These are phyloP conservation scores for Poa pratensis DNA, from an alignment of 176 grass and related monocot genomes.

Conservation along the genomic window DNA sequence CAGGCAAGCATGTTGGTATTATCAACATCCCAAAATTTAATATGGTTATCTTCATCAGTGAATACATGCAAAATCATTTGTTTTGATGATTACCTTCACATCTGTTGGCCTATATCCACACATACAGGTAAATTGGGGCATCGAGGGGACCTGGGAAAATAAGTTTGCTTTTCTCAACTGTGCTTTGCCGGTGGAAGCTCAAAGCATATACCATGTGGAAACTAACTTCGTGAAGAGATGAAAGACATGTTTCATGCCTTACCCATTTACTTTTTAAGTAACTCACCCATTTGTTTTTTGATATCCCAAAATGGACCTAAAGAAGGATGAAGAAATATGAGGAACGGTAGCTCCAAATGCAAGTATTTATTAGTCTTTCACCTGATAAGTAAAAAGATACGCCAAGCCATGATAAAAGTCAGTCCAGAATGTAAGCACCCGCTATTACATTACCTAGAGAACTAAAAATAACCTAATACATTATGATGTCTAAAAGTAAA, in stretches of 20 bases:
- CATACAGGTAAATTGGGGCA: neutral
- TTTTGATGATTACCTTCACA: slow-evolving; percentile 72
- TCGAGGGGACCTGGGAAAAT: neutral
- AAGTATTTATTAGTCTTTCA: slow-evolving; percentile 81
- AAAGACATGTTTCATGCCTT: slow-evolving; percentile 10
- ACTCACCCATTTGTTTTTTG: slow-evolving; percentile 83
- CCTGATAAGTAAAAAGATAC: slow-evolving; percentile 56
- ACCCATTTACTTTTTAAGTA: neutral
- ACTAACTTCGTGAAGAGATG: slow-evolving; percentile 22
- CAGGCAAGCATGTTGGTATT: slow-evolving; percentile 75
- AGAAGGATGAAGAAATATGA: slow-evolving; percentile 98
- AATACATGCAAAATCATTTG: slow-evolving; percentile 21
- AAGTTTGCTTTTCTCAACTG: neutral
- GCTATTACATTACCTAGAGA: neutral
- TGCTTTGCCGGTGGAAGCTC: slow-evolving; percentile 6
- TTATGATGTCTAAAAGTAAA: slow-evolving; percentile 6
- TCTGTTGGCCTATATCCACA: slow-evolving; percentile 32
- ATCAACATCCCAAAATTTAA: slow-evolving; percentile 98
- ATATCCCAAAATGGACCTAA: slow-evolving; percentile 97
- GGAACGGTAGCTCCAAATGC: slow-evolving; percentile 69
- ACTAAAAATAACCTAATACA: slow-evolving; percentile 33
- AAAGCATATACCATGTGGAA: slow-evolving; percentile 32
- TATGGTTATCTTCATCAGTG: slow-evolving; percentile 92
- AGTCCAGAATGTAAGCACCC: neutral
- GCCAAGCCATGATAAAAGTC: slow-evolving; percentile 26